Evolutionary conservation across 2,329 filamentous ascomycete genomes (phyloP).

Genomic region (Aspergillus tamarii): DNA sequence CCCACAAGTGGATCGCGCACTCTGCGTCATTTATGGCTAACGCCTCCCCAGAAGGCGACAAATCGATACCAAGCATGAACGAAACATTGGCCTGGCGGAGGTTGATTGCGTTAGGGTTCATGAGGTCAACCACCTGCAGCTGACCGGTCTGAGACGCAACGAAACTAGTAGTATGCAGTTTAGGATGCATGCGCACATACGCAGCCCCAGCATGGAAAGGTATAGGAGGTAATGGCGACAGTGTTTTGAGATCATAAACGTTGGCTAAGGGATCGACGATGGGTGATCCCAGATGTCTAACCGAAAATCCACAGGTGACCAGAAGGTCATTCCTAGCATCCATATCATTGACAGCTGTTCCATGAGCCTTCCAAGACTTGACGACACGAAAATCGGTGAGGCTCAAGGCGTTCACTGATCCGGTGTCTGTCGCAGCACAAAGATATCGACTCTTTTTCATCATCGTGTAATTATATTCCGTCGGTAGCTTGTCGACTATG

Average conservation of each 20-base stretch:
- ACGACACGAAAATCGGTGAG: slow-evolving; percentile 75
- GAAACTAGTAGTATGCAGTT: slow-evolving; percentile 92
- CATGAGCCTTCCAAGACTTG: slow-evolving; percentile 89
- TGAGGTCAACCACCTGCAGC: slow-evolving; percentile 92
- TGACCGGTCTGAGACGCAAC: slow-evolving; percentile 90
- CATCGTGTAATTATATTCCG: slow-evolving; percentile 79
- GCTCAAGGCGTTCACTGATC: slow-evolving; percentile 84
- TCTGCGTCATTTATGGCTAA: slow-evolving; percentile 79
- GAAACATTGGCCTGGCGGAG: slow-evolving; percentile 80
- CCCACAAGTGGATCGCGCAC: slow-evolving; percentile 82
- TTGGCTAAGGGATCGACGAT: slow-evolving; percentile 93
- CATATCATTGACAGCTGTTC: slow-evolving; percentile 90
- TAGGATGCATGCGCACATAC: slow-evolving; percentile 94
- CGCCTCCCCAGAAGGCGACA: slow-evolving; percentile 85
- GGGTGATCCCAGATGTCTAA: slow-evolving; percentile 75
- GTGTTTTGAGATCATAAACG: slow-evolving; percentile 91
- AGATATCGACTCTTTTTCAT: slow-evolving; percentile 91
- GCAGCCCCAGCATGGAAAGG: slow-evolving; percentile 90
- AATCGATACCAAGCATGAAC: slow-evolving; percentile 78
- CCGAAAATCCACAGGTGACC: slow-evolving; percentile 91
- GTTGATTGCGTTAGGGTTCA: slow-evolving; percentile 87
- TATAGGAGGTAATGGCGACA: slow-evolving; percentile 84
- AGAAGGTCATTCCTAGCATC: slow-evolving; percentile 94
- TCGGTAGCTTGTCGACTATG: slow-evolving; percentile 71
- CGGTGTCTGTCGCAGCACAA: slow-evolving; percentile 83